Conservation (phyloP, 805 yeast species). For the Ogataea pignaliae region DNA sequence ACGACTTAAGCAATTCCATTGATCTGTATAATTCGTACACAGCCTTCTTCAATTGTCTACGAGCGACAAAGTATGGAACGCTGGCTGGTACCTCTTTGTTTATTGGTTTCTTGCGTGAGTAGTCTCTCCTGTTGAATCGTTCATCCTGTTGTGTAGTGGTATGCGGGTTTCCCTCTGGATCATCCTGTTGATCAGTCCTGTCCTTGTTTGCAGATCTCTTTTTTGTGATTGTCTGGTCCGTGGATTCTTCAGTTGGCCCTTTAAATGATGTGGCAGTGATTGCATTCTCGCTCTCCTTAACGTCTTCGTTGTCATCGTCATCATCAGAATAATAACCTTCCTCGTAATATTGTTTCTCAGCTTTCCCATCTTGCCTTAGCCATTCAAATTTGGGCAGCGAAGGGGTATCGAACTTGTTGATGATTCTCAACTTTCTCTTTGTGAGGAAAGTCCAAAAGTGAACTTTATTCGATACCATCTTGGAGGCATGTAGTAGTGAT, state of each 20-base stretch:
- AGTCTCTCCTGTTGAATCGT: slow-evolving; percentile 45
- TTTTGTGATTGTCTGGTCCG: not conserved
- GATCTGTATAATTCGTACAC: slow-evolving; percentile 69
- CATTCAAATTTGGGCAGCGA: slow-evolving; percentile 37
- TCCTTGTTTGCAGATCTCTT: not conserved
- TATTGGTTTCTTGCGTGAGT: slow-evolving; percentile 29
- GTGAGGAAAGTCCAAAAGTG: slow-evolving; percentile 20
- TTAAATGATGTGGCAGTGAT: not conserved
- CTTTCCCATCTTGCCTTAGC: slow-evolving; percentile 24
- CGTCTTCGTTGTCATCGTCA: slow-evolving; percentile 9
- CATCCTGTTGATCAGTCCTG: too few relatives aligned
- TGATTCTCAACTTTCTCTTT: slow-evolving; percentile 23
- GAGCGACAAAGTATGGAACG: slow-evolving; percentile 61
- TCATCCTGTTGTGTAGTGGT: slow-evolving; percentile 16
- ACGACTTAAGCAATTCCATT: slow-evolving; percentile 65
- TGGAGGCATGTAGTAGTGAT: not conserved
- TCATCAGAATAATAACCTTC: slow-evolving; percentile 26
- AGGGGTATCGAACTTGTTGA: slow-evolving; percentile 37
- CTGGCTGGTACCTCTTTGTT: not conserved
- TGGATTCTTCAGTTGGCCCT: not conserved
- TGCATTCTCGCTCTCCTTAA: not conserved
- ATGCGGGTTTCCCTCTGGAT: too few relatives aligned
- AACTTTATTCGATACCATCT: slow-evolving; percentile 10
- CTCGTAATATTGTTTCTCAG: slow-evolving; percentile 33
- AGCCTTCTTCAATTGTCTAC: slow-evolving; percentile 65